A percentile compares a stretch with the other conserved stretches of the same genome.
Evolutionary conservation across 2,329 filamentous ascomycete species (phyloP).

Genomic region (Aureobasidium namibiae): DNA sequence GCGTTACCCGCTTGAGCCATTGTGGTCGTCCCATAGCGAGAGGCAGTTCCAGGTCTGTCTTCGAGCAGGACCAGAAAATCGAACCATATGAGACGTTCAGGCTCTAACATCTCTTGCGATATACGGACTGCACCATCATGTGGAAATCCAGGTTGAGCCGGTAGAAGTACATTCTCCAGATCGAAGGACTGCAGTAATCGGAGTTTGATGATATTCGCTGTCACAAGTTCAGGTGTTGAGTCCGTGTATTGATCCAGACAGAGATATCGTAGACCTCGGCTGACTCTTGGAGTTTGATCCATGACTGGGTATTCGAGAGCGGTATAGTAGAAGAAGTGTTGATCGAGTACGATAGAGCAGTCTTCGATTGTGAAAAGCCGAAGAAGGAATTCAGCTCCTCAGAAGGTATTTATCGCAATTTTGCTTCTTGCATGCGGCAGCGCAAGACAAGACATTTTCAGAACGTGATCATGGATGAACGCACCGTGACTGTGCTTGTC

Average conservation of each 20-base stretch:
- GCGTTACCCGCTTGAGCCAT: background rate
- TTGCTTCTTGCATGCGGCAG: background rate
- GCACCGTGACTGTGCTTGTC: background rate
- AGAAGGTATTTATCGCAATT: background rate
- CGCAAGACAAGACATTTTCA: background rate
- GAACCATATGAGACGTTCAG: conserved; percentile 2
- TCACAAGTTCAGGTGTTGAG: background rate
- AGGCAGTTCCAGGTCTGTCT: background rate
- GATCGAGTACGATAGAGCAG: background rate
- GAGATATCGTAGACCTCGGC: conserved; percentile 2
- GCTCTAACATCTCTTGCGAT: background rate
- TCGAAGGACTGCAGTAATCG: background rate
- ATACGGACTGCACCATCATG: conserved; percentile 1
- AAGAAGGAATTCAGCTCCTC: too few relatives aligned
- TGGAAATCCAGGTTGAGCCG: background rate
- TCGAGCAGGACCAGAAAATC: background rate
- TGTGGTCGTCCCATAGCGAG: background rate
- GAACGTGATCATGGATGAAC: background rate
- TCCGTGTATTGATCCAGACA: background rate
- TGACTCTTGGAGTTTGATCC: background rate
- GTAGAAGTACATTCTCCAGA: background rate
- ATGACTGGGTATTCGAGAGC: background rate
- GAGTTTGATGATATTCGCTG: conserved; percentile 2
- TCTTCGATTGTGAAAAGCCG: background rate
- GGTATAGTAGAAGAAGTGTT: background rate